These are phyloP conservation scores for Solanum hybrid DNA, from an alignment of 305 asterid species.

Conservation along the genomic window DNA sequence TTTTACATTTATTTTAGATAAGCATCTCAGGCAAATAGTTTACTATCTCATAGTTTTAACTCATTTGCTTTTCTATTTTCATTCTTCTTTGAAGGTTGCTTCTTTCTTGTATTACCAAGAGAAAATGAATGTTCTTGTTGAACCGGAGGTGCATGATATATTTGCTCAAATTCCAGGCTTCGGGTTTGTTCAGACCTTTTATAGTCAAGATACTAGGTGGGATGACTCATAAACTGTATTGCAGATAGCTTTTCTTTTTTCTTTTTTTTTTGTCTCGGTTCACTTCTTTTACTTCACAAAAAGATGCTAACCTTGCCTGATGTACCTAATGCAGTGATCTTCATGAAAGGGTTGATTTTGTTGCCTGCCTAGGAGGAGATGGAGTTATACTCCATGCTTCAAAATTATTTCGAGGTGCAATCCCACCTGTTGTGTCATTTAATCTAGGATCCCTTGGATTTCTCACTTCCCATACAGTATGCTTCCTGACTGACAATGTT, in stretches of 20 bases:
- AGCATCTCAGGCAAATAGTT: background rate
- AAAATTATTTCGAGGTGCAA: conserved; percentile 84
- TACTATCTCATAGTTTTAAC: background rate
- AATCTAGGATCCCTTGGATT: conserved; percentile 97
- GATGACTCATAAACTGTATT: conserved; percentile 12
- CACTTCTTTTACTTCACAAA: background rate
- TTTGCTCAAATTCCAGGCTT: conserved; percentile 96
- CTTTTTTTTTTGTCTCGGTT: background rate
- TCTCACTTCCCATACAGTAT: conserved; percentile 88
- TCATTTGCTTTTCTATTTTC: background rate
- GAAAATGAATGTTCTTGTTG: conserved; percentile 90
- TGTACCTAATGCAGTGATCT: conserved; percentile 59
- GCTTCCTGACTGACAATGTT: conserved; percentile 18
- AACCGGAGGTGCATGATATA: conserved; percentile 92
- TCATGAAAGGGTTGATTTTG: conserved; percentile 93
- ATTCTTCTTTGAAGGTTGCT: conserved; percentile 54
- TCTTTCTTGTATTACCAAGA: conserved; percentile 82
- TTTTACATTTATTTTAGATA: background rate
- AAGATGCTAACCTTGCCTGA: conserved; percentile 18
- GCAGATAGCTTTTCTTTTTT: background rate
- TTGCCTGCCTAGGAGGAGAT: conserved; percentile 97
- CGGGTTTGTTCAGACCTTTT: conserved; percentile 94
- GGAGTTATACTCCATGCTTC: conserved; percentile 99
- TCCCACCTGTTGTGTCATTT: conserved; percentile 98
- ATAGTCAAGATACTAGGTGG: conserved; percentile 96